Evolutionary conservation across 1,139 yeast species (phyloP).

Genomic region (Groenewaldozyma sp.): DNA sequence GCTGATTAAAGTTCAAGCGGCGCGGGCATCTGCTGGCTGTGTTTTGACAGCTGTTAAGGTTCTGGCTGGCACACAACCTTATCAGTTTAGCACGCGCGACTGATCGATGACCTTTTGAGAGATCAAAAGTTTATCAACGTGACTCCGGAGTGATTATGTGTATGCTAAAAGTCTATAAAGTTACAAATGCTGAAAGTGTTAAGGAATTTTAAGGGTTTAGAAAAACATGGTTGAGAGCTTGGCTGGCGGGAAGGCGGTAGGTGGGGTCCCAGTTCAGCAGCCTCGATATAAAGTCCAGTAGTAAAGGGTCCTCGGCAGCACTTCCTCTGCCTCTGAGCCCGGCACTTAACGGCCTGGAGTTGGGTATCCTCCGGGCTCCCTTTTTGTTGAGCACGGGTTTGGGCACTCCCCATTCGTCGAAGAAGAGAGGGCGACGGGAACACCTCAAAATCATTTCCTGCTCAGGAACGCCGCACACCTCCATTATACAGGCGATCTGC

Average conservation of each 20-base stretch:
- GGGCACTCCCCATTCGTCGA: conserved; percentile 39
- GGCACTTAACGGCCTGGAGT: conserved; percentile 21
- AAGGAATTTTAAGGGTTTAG: no score
- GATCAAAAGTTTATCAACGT: no score
- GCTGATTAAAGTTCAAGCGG: background rate
- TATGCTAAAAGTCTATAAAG: no score
- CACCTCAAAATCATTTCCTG: conserved; percentile 32
- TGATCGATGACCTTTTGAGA: no score
- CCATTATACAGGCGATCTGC: conserved; percentile 50
- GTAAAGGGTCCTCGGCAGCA: conserved; percentile 20
- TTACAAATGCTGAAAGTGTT: no score
- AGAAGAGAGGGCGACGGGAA: conserved; percentile 29
- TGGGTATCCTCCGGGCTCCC: conserved; percentile 29
- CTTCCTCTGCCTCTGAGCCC: conserved; percentile 8
- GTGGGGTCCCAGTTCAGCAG: conserved; percentile 48
- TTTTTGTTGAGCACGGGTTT: conserved; percentile 27
- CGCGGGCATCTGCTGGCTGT: background rate
- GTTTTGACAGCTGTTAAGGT: background rate
- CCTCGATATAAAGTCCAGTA: conserved; percentile 29
- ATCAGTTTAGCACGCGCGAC: no score
- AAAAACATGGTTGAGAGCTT: conserved; percentile 35
- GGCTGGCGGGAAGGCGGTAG: conserved; percentile 36
- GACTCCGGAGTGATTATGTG: no score
- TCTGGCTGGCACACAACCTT: no score
- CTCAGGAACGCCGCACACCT: conserved; percentile 56